Evolutionary conservation across 2,329 filamentous ascomycete genomes (phyloP), one percentile per base, ranked within the genome.

Genomic region (Celoporthe dispersa): DNA sequence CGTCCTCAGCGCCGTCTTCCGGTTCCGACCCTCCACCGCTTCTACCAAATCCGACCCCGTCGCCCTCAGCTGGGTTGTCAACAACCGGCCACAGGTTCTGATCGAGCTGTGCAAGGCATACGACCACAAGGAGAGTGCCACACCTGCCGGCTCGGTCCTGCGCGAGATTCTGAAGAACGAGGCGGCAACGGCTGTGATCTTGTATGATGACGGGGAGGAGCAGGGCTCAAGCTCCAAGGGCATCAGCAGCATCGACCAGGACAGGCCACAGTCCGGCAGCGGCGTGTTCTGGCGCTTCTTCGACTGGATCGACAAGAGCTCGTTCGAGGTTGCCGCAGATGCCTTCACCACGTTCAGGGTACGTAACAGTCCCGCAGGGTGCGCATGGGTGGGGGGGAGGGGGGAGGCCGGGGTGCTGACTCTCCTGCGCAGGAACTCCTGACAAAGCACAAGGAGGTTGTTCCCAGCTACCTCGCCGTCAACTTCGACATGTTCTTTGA

Each of bases 211-310:
- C 79, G 93, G 92, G 6, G 87, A 88, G 57, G 87, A 90, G 71
- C 84, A 85, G 33, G 90, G 91, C 39, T 93, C 91, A 68, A 91
- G 88, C 74, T 88, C 88, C n/a, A 90, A 94, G 73, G 92, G 94
- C 57, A 85, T 97, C 53, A 90, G 87, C 66, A 90, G 89, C 31
- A 92, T 98, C 72, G 92, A 96, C 76, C 89, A 91, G 62, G 91
- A 93, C 71, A 82, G 89, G 55, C 89, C 88, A 44, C 92, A 96
- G 75, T 91, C 88, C 62, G 94, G 94, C 16, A 87, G 90, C 60
- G 95, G 95, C 3, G 90, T 98, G 1, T 98, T 99, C 79, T 99
- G 96, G 96, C 91, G 89, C 62, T 98, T 98, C 82, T 98, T 99
- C 78, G 90, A 92, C 72, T 99, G 95, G 94, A 97, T 99, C 76